Base-by-base conservation (phyloP, 495 filamentous ascomycete genomes). In the Aspergillus mulundensis region DNA sequence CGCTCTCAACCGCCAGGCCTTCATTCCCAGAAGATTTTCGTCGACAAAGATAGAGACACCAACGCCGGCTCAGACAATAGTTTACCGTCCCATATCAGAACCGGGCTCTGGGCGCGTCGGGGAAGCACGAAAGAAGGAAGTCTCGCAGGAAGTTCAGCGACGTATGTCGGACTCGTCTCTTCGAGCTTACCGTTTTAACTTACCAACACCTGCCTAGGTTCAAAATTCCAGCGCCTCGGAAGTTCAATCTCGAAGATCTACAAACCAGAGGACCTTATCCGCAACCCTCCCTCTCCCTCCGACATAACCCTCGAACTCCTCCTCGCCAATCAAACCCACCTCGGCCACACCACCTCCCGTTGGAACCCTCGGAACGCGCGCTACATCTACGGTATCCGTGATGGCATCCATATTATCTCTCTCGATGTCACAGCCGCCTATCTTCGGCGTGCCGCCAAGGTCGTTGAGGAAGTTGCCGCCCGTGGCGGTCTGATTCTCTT, bases 351-450 rank as follows among this genome's bases (percentile, higher is more conserved):
- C 61, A 94, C 89, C 2, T 90, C 91, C 44, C 83, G 91, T 53
- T 98, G 94, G 94, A 95, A 97, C 75, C 93, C 95, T 14, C 84
- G 84, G 38, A 98, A 97, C 77, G 85, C 89, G 47, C 86, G 90
- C 38, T 97, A 97, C 74, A 97, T 98, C 70, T 92, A 88, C 68
- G 94, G 94, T 64, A 85, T 95, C 58, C 84, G 93, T 18, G 83
- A 91, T 52, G 90, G 87, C 45, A 87, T 96, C 58, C 94, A 98
- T 75, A 93, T 98, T 68, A 94, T 98, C 71, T 87, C 84, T 10
- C 84, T 97, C 2, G 94, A 97, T 66, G 73, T 81, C 50, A 97
- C 87, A 16, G 89, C 90, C 5, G 85, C 91, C 12, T 85, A 97
- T 70, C 81, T 98, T 28, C 86, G 95, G 0, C 87, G 94, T 15